Evolutionary conservation across 129 eudicot species (phyloP), one percentile per base, ranked within the genome.

Genomic region (Chrysanthemum makinoi): DNA sequence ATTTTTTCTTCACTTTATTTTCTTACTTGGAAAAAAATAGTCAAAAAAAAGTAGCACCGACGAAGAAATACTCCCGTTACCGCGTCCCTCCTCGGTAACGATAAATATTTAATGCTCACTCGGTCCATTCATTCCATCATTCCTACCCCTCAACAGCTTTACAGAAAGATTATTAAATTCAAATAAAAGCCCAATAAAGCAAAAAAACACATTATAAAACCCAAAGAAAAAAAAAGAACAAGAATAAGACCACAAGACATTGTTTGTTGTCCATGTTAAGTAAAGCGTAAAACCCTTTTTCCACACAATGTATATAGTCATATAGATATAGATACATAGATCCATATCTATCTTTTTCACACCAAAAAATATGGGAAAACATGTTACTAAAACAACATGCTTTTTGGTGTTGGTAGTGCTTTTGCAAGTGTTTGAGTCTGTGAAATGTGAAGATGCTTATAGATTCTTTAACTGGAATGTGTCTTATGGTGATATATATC

Each of bases 391-490:
- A 70, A 58, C 73, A 73, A 69, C 67, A 35, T 56, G 71, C 82
- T 72, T 79, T 75, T 13, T 65, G 64, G 43, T 57, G 59, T 75
- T 49, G 56, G 69, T 76, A 14, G 12, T 83, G 26, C 16, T 80
- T 55, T 46, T 79, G 5, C 59, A 49, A 1, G 63, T 62, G 48
- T 55, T 57, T 62, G 33, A 68, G 57, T 46, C 59, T 62, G 74
- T 70, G 8, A 60, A 72, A 68, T 81, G 88, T 12, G 93, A 84
- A 81, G 92, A 87, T 76, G 86, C 92, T 2, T 87, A 87, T 30
- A 87, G 80, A 73, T 87, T 87, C 62, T 84, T 65, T 30, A 87
- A 82, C 3, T 87, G 92, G 92, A 81, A 87, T 70, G 83, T 87
- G 9, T 62, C 89, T 28, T 87, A 76, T 81, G 92, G 92, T 62